A percentile compares a stretch with the other conserved stretches of the same genome.
These are phyloP conservation scores for Mytilinidion resinicola DNA, from an alignment of 495 filamentous ascomycete genomes.

Conservation along the genomic window DNA sequence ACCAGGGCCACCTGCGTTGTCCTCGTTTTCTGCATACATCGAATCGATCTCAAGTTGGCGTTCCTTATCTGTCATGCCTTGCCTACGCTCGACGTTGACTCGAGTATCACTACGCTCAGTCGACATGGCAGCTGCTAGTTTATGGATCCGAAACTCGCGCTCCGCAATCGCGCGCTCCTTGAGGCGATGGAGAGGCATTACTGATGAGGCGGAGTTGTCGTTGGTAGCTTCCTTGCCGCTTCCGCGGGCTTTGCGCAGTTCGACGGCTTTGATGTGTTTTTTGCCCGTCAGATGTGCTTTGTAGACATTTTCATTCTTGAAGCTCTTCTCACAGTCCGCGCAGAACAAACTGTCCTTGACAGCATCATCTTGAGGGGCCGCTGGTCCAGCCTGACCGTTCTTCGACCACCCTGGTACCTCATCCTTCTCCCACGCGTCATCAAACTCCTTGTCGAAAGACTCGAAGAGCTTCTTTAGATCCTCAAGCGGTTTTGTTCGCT, in stretches of 20 bases:
- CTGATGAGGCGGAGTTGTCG: slow-evolving; percentile 19
- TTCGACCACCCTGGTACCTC: slow-evolving; percentile 74
- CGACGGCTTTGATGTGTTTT: slow-evolving; percentile 82
- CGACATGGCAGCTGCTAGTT: slow-evolving; percentile 67
- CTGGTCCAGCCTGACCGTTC: slow-evolving; percentile 44
- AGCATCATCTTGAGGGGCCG: slow-evolving; percentile 48
- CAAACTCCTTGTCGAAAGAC: slow-evolving; percentile 73
- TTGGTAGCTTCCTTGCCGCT: slow-evolving; percentile 22
- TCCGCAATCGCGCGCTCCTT: slow-evolving; percentile 91
- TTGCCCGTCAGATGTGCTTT: slow-evolving; percentile 80
- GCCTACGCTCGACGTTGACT: slow-evolving; percentile 87
- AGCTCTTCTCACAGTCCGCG: slow-evolving; percentile 83
- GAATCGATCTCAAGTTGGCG: slow-evolving; percentile 85
- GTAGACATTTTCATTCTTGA: slow-evolving; percentile 93
- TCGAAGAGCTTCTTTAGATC: slow-evolving; percentile 72
- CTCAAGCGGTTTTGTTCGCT: slow-evolving; percentile 71
- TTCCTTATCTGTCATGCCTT: slow-evolving; percentile 94
- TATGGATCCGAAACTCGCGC: slow-evolving; percentile 75
- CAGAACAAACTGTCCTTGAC: slow-evolving; percentile 76
- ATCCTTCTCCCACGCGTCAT: slow-evolving; percentile 70
- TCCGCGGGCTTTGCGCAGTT: slow-evolving; percentile 38
- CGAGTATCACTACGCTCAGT: slow-evolving; percentile 75
- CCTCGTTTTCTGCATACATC: slow-evolving; percentile 58
- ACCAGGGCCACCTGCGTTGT: slow-evolving; percentile 34
- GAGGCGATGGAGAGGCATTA: slow-evolving; percentile 45